phyloP scores from a whole-genome alignment of 2,329 filamentous ascomycete species.

The Torrubiella hemipterigena region DNA sequence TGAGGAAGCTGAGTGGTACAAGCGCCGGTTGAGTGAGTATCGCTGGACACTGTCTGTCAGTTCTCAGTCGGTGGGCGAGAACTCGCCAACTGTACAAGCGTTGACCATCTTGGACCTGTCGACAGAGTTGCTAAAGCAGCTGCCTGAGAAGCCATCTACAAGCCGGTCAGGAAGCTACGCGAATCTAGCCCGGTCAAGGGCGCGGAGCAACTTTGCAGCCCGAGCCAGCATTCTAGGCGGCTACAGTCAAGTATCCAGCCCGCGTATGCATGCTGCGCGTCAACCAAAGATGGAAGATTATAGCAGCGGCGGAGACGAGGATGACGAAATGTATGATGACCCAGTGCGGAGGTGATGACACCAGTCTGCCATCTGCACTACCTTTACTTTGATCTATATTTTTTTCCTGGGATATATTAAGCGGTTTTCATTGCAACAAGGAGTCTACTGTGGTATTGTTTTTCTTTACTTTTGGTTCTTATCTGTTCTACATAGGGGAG shows the following conservation, averaged over 20 bases:
- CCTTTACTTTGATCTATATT: no score
- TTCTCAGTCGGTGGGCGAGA: slow-evolving; percentile 54
- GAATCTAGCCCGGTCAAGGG: slow-evolving; percentile 28
- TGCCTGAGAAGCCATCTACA: slow-evolving; percentile 59
- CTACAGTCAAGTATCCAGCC: slow-evolving; percentile 32
- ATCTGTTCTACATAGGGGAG: no score
- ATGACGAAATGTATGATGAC: slow-evolving; percentile 45
- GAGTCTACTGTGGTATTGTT: no score
- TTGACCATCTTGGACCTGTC: slow-evolving; percentile 67
- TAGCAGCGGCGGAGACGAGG: slow-evolving; percentile 46
- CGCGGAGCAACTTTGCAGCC: slow-evolving; percentile 17
- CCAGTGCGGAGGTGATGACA: no score
- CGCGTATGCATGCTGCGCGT: slow-evolving; percentile 37
- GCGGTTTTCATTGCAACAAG: no score
- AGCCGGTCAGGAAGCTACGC: slow-evolving; percentile 39
- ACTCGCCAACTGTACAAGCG: slow-evolving; percentile 54
- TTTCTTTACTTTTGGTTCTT: no score
- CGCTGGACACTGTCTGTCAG: slow-evolving; percentile 88
- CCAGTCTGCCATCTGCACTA: no score
- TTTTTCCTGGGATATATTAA: no score
- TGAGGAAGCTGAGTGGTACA: slow-evolving; percentile 90
- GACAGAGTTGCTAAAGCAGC: slow-evolving; percentile 53
- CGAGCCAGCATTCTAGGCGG: slow-evolving; percentile 23
- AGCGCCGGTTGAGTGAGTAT: slow-evolving; percentile 74
- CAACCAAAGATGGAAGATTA: slow-evolving; percentile 34